Conservation (phyloP, 768 basidiomycete species). For the Tulasnella sp. region DNA sequence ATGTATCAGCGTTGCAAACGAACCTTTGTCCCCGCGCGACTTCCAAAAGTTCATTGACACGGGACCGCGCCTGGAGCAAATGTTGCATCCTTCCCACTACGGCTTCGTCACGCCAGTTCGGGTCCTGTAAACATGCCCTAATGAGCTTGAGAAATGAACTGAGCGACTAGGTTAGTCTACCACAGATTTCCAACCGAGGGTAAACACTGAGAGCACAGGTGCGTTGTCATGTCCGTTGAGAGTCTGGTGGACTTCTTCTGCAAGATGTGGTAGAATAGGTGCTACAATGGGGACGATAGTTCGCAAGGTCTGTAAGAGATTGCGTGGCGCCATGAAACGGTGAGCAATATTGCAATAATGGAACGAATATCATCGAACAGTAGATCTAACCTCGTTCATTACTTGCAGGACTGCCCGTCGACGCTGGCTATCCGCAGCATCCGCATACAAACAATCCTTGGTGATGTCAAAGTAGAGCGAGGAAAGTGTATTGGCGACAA, state of each 20-base stretch:
- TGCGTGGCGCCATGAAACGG: neutral
- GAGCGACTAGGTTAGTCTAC: conserved; percentile 34
- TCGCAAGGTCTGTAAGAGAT: conserved; percentile 47
- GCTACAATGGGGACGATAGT: conserved; percentile 64
- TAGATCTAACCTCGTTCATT: conserved; percentile 47
- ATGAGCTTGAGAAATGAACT: neutral
- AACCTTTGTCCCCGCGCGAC: conserved; percentile 68
- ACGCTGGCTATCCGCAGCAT: conserved; percentile 37
- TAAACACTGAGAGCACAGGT: conserved; percentile 52
- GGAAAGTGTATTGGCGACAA: conserved; percentile 75
- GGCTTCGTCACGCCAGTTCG: conserved; percentile 45
- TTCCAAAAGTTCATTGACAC: conserved; percentile 61
- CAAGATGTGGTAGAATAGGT: conserved; percentile 81
- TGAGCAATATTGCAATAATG: neutral
- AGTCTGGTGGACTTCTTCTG: conserved; percentile 68
- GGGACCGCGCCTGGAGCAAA: conserved; percentile 49
- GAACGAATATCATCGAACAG: neutral
- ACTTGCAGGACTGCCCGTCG: conserved; percentile 62
- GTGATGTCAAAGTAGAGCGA: conserved; percentile 86
- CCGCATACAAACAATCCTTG: conserved; percentile 83
- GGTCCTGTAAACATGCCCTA: neutral
- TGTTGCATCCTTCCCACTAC: conserved; percentile 53
- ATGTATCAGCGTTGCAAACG: conserved; percentile 18
- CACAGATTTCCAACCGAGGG: conserved; percentile 53
- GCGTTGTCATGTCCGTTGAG: conserved; percentile 22